A percentile compares a stretch with the other conserved stretches of the same genome.
Conservation (phyloP, 192 early-diverging fungal genomes). For the Coemansia asiatica region DNA sequence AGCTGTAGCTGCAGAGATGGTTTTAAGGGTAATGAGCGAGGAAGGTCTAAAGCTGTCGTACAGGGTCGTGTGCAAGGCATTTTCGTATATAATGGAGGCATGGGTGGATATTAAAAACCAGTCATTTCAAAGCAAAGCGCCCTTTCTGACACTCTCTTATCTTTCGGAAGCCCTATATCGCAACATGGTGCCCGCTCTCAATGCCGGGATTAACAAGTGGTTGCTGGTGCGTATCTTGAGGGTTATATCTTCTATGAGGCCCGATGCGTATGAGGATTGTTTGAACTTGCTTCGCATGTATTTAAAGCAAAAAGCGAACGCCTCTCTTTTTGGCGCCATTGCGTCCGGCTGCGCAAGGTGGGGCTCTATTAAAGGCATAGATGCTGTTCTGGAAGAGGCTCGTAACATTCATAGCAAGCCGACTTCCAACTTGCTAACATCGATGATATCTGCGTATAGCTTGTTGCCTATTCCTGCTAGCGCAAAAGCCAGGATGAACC, state of each 20-base stretch:
- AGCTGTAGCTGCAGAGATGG: slow-evolving; percentile 14
- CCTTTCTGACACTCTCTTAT: background rate
- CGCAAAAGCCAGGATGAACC: no score
- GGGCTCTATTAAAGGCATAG: slow-evolving; percentile 16
- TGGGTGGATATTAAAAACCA: slow-evolving; percentile 2
- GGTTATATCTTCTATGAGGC: slow-evolving; percentile 18
- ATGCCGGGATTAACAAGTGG: background rate
- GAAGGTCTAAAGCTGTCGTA: background rate
- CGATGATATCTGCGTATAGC: background rate
- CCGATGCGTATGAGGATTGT: slow-evolving; percentile 10
- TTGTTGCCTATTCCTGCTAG: no score
- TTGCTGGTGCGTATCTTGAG: slow-evolving; percentile 15
- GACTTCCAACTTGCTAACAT: slow-evolving; percentile 9
- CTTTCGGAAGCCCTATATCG: slow-evolving; percentile 9
- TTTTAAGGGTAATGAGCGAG: slow-evolving; percentile 11
- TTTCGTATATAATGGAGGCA: slow-evolving; percentile 9
- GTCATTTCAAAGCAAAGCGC: background rate
- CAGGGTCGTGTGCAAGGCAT: background rate
- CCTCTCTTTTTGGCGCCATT: slow-evolving; percentile 22
- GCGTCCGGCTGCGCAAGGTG: slow-evolving; percentile 22
- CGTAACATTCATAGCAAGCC: slow-evolving; percentile 1
- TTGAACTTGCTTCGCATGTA: slow-evolving; percentile 17
- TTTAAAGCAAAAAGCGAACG: background rate
- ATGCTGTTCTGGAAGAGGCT: slow-evolving; percentile 16
- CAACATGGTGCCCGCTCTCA: slow-evolving; percentile 9